Evolutionary conservation across 257 asterid species (phyloP), one percentile per base, ranked within the genome.

Genomic region (Scutellaria barbata): DNA sequence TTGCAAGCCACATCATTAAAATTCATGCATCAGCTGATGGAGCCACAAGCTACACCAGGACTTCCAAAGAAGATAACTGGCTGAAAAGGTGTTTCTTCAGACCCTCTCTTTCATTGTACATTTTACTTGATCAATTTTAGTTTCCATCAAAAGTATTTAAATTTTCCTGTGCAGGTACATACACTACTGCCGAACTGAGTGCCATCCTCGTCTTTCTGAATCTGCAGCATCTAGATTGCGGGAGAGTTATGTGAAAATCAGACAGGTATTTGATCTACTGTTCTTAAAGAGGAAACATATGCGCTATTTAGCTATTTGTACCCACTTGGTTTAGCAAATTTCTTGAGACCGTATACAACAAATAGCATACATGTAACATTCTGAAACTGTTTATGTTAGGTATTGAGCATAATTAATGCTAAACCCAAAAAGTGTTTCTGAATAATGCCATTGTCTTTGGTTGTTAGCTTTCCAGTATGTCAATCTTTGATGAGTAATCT

Each of bases 181-280:
- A 81, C 92, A 92, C 71, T 95, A 95, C 53, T 89, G 98, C 77
- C 90, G 96, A 66, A 83, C 89, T 33, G 85, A 72, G 63, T 89
- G 96, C 79, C 96, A 88, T 57, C 99, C 99, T 57, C 96, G 98
- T 40, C 95, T 95, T 73, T 95, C 99, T 62, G 95, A 88, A 13
- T 81, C 95, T 65, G 99, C 96, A n/a, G 96, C 98, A n/a, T 71
- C 90, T 57, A 76, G 74, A 68, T 82, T 95, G 86, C 96, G 89
- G 87, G 89, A 92, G 83, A 88, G 75, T 68, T 95, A 95, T 73
- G 96, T 95, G 39, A 85, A 79, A 75, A 92, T 95, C 79, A 88
- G 99, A 88, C 99, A 95, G 99, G 99, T 91, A 86, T 8, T 46
- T 65, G 14, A 48, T 30, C 35, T 30, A 30, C 35, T 30, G 58